Conservation (phyloP, 257 asterid genomes). For the Orobanche coerulescens region DNA sequence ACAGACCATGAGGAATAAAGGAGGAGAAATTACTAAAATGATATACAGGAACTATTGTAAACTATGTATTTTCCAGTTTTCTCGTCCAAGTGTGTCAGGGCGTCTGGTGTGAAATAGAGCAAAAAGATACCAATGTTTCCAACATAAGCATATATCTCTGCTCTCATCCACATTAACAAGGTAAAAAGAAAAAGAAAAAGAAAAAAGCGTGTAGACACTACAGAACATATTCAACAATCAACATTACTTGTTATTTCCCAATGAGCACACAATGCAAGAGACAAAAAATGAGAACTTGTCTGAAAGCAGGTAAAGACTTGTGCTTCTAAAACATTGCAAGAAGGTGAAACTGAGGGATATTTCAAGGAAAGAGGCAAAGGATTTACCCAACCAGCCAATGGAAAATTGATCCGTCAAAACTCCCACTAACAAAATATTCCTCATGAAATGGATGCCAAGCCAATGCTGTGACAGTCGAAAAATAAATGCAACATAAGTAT, state of each 20-base stretch:
- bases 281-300: constrained; percentile 5
- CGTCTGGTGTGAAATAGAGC: not conserved
- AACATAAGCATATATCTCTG: not conserved
- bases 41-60: not conserved
- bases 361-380: constrained; percentile 14
- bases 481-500: constrained; percentile 20
- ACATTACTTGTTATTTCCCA: not conserved
- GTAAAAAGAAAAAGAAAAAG: not conserved
- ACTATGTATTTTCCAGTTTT: not conserved
- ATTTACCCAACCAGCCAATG: constrained; percentile 97
- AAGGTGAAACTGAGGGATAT: constrained; percentile 13
- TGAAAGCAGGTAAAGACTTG: not conserved
- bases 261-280: constrained; percentile 8
- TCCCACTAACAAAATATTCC: constrained; percentile 97
- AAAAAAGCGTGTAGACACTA: not conserved
- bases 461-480: constrained; percentile 48
- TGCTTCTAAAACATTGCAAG: not conserved
- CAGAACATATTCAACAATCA: not conserved
- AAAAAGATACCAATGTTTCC: not conserved
- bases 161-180: not conserved
- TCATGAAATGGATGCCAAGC: constrained; percentile 99
- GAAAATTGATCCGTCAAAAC: constrained; percentile 91
- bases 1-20: not conserved
- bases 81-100: not conserved
- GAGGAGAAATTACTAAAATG: not conserved